phyloP scores from a whole-genome alignment of 768 basidiomycete genomes.

The Rhizopogon vulgaris region DNA sequence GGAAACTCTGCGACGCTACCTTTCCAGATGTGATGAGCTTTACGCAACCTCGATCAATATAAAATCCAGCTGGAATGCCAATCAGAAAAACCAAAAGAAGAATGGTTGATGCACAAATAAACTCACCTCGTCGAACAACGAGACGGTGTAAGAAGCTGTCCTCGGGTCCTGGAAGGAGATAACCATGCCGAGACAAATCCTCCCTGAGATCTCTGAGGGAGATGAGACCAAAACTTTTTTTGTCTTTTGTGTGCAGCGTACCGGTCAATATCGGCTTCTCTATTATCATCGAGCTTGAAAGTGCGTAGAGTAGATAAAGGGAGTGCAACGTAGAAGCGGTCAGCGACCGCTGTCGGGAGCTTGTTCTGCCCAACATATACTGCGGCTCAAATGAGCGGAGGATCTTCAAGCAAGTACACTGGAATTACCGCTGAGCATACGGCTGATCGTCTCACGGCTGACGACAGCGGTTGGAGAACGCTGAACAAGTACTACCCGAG shows the following conservation, averaged over 20 bases:
- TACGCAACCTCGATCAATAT: conserved; percentile 4
- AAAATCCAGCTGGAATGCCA: neutral
- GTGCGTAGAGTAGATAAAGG: conserved; percentile 2
- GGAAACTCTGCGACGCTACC: neutral
- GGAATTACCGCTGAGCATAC: conserved; percentile 1
- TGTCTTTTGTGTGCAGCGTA: neutral
- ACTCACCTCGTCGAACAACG: conserved; percentile 1
- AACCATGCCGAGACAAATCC: neutral
- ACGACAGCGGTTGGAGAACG: conserved; percentile 8
- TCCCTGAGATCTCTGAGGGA: neutral
- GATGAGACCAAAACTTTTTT: neutral
- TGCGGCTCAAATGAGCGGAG: neutral
- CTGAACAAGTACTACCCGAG: conserved; percentile 2
- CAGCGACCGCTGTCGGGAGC: conserved; percentile 7
- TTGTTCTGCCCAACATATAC: conserved; percentile 6
- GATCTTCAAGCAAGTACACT: neutral
- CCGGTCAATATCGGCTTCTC: conserved; percentile 2
- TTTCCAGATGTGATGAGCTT: conserved; percentile 4
- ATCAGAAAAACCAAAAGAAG: neutral
- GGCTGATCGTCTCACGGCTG: conserved; percentile 4
- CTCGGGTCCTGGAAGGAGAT: neutral
- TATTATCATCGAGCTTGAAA: neutral
- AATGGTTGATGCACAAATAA: neutral
- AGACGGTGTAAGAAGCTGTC: conserved; percentile 5
- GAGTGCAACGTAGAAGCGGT: conserved; percentile 6